Evolutionary conservation across 2,329 filamentous ascomycete genomes (phyloP), one percentile per base, ranked within the genome.

Genomic region (Salinomyces thailandicus): DNA sequence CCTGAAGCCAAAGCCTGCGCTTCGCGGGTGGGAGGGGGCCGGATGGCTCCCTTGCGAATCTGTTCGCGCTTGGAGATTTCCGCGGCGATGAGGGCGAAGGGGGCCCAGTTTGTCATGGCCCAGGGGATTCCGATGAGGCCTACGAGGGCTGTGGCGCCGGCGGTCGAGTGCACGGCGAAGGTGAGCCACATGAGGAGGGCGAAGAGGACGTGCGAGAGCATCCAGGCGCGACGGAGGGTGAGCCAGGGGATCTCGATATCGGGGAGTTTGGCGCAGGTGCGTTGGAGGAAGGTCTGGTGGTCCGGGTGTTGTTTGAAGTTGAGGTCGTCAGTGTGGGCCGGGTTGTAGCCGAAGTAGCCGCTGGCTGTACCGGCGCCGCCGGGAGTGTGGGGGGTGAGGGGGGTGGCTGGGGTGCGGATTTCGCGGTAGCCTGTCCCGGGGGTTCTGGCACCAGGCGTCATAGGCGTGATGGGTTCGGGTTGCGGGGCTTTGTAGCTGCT

Each of bases 81-180:
- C 4, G 85, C 85, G 31, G 85, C 86, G 56, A 96, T 95, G 50
- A 96, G 82, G 26, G 89, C 87, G 65, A 89, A 96, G 0, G 89
- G 89, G 0, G 87, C 89, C 89, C 89, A 96, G 17, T 93, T 75
- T 2, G 86, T 86, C 52, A 95, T 67, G 33, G 87, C 86, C 89
- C 89, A 96, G 1, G 85, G 86, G 40, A 96, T 77, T 20, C 89
- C 89, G 32, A 93, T 78, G 16, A 91, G 64, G 1, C 79, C 84
- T 38, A 94, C 80, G 20, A 94, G 71, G 1, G 76, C 69, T 0
- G 83, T 93, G 1, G 84, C 89, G 7, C 71, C 75, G 38, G 73
- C 66, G 5, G 85, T 78, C 2, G 75, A 77, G 27, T 68, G 72
- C 26, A 93, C 83, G 41, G 93, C 71, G 38, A 93, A 77, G 0